Evolutionary conservation across 371 early-diverging fungal species (phyloP).

Genomic region (Dichotomocladium elegans): DNA sequence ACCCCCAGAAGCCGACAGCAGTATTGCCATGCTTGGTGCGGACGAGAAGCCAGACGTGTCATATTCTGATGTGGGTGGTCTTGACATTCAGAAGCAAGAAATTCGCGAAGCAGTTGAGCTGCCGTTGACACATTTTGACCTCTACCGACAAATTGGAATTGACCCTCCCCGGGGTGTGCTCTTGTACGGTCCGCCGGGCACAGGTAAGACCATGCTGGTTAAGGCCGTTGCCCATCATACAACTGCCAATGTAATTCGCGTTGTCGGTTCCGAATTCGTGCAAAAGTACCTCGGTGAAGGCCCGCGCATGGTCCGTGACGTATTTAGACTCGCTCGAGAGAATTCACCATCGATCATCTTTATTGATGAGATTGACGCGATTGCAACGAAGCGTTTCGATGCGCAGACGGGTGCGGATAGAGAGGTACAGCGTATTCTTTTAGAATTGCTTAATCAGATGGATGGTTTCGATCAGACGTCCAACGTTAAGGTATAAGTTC

Average conservation of each 20-base stretch:
- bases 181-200: slow-evolving; percentile 98
- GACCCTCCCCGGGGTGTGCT: slow-evolving; percentile 98
- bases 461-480: slow-evolving; percentile 99
- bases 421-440: slow-evolving; percentile 99
- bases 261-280: slow-evolving; percentile 99
- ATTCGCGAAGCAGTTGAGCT: slow-evolving; percentile 99
- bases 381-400: slow-evolving; percentile 99
- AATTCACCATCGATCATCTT: slow-evolving; percentile 99
- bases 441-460: slow-evolving; percentile 99
- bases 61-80: slow-evolving; percentile 98
- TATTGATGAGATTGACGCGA: slow-evolving; percentile 99
- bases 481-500: slow-evolving; percentile 84
- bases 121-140: slow-evolving; percentile 98
- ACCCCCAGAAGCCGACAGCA: slow-evolving; percentile 97
- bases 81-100: slow-evolving; percentile 99
- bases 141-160: slow-evolving; percentile 99
- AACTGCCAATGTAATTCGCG: slow-evolving; percentile 98
- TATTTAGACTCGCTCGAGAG: slow-evolving; percentile 97
- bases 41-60: slow-evolving; percentile 97
- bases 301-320: slow-evolving; percentile 99
- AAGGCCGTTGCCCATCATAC: slow-evolving; percentile 99
- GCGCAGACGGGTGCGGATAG: slow-evolving; percentile 99
- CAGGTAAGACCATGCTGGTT: slow-evolving; percentile 98
- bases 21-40: slow-evolving; percentile 92
- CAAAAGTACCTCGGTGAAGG: slow-evolving; percentile 99